Evolutionary conservation across 1,284 basidiomycete genomes (phyloP), one percentile per base, ranked within the genome.

Genomic region (Fomitiporia mediterranea): DNA sequence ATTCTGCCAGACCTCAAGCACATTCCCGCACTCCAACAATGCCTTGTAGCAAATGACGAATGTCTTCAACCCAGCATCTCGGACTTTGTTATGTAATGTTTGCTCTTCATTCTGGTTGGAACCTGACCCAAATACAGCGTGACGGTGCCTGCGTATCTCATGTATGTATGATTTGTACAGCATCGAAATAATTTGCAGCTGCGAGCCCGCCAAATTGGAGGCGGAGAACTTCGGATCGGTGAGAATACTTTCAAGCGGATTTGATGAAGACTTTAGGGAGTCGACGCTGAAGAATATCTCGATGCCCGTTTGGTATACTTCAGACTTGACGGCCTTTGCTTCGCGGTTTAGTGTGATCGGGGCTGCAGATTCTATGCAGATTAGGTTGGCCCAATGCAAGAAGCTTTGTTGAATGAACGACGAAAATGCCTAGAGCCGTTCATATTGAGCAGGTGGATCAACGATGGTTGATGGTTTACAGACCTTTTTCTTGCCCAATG

Each of bases 281-380:
- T 56, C 54, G 25, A 53, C 23, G 19, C 50, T 56, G 47, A 60
- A 60, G 17, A 60, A 25, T 23, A 60, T 27, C n/a, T 60, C 58
- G 25, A 50, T 50, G 15, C 58, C 58, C 11, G 46, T 32, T 32
- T 56, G 54, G 27, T 32, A 46, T 15, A 60, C 28, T 43, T 60
- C 58, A 28, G 46, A 44, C 17, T 40, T 39, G 30, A 56, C 17
- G 11, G 32, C 4, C 17, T 42, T 56, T 38, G 38, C 40, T 27
- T 52, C 39, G 9, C 38, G 49, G 7, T 51, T 39, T 27, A 37
- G 8, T 21, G n/a, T 6, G 19, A 8, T 43, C 40, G 28, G 27
- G 23, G n/a, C 11, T 23, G 28, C n/a, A 21, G 23, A 23, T 15
- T 55, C 53, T 17, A 37, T 17, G 25, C 46, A 48, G 11, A 49